A percentile compares a stretch with the other conserved stretches of the same genome.
phyloP scores from a whole-genome alignment of 176 grass and related monocot genomes.

The Bromus sterilis region DNA sequence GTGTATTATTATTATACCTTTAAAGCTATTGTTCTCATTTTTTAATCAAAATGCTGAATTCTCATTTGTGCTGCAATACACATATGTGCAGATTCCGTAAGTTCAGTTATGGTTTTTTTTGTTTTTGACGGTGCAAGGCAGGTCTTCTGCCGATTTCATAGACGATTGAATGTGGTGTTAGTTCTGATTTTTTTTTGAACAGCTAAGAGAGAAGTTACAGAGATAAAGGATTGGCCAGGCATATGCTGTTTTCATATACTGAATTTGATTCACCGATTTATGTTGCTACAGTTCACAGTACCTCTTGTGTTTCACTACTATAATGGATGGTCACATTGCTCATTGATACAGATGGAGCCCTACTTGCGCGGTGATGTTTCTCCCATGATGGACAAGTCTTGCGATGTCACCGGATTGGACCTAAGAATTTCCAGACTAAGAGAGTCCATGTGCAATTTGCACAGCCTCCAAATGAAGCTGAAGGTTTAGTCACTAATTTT shows the following conservation, averaged over 20 bases:
- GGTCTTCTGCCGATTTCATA: too few relatives aligned
- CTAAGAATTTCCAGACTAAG: constrained; percentile 62
- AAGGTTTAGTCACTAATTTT: constrained; percentile 33
- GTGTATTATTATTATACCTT: not conserved
- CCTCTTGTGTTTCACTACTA: constrained; percentile 22
- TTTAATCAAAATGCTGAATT: not conserved
- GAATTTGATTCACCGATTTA: not conserved
- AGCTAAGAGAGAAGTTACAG: not conserved
- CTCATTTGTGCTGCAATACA: not conserved
- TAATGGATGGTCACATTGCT: constrained; percentile 69
- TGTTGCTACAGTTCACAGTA: constrained; percentile 14
- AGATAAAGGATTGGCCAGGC: not conserved
- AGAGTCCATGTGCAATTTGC: constrained; percentile 64
- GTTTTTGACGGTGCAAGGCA: too few relatives aligned
- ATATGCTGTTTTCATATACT: not conserved
- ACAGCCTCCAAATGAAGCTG: constrained; percentile 85
- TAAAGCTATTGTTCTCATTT: not conserved
- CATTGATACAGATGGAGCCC: constrained; percentile 85
- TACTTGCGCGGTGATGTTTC: constrained; percentile 71
- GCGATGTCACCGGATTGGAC: constrained; percentile 33
- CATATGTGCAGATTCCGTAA: not conserved
- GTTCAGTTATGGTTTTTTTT: not conserved
- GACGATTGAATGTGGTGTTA: not conserved
- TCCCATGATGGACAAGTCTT: constrained; percentile 53
- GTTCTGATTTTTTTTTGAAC: constrained; percentile 7